These are phyloP conservation scores for Bolboschoenoplectus hybrid DNA, from an alignment of 202 grass and related monocot genomes.

Conservation along the genomic window DNA sequence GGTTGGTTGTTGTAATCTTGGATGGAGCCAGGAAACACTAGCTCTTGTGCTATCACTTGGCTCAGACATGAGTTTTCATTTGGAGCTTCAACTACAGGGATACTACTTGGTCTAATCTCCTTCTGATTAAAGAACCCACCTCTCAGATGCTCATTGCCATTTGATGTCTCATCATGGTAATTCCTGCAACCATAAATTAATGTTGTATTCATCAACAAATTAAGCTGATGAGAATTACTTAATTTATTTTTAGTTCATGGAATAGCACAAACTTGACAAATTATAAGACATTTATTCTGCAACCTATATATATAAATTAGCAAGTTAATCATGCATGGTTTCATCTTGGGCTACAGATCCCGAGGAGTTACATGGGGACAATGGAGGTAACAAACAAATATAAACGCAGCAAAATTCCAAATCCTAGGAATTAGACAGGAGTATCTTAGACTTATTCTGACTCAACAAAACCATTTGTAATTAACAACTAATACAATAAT, in stretches of 20 bases:
- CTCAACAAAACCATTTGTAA: slow-evolving; percentile 11
- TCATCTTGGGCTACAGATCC: slow-evolving; percentile 70
- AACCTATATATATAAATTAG: slow-evolving; percentile 15
- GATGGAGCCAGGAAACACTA: slow-evolving; percentile 83
- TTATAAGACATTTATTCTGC: too few relatives aligned
- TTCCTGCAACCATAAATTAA: slow-evolving; percentile 40
- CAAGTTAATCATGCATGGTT: slow-evolving; percentile 43
- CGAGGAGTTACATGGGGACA: slow-evolving; percentile 56
- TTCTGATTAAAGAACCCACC: slow-evolving; percentile 31
- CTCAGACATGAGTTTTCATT: slow-evolving; percentile 44
- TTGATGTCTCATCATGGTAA: slow-evolving; percentile 34
- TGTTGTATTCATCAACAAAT: slow-evolving; percentile 5
- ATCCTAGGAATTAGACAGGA: slow-evolving; percentile 61
- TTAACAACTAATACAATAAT: too few relatives aligned
- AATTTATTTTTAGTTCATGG: too few relatives aligned
- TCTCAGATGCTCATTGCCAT: slow-evolving; percentile 43
- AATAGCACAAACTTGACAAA: too few relatives aligned
- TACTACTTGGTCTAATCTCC: slow-evolving; percentile 45
- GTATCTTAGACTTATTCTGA: slow-evolving; percentile 22
- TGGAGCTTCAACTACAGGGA: slow-evolving; percentile 23
- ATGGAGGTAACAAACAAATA: slow-evolving; percentile 62
- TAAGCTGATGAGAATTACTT: too few relatives aligned
- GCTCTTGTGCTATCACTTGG: slow-evolving; percentile 69
- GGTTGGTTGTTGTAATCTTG: slow-evolving; percentile 26
- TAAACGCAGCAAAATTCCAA: slow-evolving; percentile 79